phyloP scores from a whole-genome alignment of 495 filamentous ascomycete species.

The Cenococcum geophilum region DNA sequence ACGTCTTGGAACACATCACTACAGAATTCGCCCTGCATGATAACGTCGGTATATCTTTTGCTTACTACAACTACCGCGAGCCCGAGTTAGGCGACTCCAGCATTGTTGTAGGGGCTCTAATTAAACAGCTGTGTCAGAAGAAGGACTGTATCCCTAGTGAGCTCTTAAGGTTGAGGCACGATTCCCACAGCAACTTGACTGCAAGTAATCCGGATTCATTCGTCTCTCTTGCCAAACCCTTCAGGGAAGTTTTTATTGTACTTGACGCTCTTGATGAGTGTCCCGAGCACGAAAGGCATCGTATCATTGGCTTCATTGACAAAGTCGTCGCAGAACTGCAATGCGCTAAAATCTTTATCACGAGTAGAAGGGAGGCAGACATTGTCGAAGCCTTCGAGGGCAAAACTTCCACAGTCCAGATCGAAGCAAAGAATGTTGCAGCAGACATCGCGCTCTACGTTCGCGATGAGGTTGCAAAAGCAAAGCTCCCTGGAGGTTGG shows the following conservation, averaged over 20 bases:
- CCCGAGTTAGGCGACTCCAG: not conserved
- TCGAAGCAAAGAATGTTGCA: conserved; percentile 13
- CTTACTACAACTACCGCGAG: conserved; percentile 6
- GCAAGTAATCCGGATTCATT: conserved; percentile 5
- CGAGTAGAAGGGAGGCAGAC: conserved; percentile 9
- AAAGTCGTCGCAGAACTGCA: not conserved
- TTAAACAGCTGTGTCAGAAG: conserved; percentile 15
- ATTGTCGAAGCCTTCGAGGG: conserved; percentile 6
- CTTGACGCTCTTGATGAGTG: conserved; percentile 13
- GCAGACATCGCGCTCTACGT: conserved; percentile 7
- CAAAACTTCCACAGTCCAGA: conserved; percentile 4
- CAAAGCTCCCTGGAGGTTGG: not conserved
- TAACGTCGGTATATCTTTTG: not conserved
- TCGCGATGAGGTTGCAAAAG: not conserved
- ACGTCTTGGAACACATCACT: conserved; percentile 1
- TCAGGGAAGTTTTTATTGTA: conserved; percentile 1
- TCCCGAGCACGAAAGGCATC: conserved; percentile 4
- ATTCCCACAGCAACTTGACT: not conserved
- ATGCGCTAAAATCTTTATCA: conserved; percentile 10
- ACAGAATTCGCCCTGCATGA: not conserved
- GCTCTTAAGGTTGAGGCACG: conserved; percentile 4
- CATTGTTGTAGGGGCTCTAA: conserved; percentile 1
- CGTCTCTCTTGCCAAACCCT: conserved; percentile 2
- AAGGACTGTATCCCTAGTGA: conserved; percentile 1
- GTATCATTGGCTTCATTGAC: conserved; percentile 2